Evolutionary conservation across 768 basidiomycete species (phyloP), one percentile per base, ranked within the genome.

Genomic region (Suillus spraguei): DNA sequence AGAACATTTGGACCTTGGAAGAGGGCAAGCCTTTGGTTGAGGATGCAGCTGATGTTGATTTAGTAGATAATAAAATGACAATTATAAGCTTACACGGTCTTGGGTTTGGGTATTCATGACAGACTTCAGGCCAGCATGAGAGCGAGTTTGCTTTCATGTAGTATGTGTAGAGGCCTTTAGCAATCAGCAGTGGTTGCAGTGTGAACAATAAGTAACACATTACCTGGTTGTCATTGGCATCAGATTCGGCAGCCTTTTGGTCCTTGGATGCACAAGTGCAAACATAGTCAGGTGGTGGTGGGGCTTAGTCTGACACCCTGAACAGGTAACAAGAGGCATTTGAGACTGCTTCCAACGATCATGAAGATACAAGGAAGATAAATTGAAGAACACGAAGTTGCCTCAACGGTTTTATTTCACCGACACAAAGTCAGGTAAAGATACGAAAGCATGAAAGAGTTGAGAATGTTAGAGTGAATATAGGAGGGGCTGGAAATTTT

Each of bases 361-460:
- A 53, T 10, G 20, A 33, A 53, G 52, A 53, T 53, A 53, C 10
- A 2, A 53, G 20, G 32, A 53, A 53, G 52, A 53, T 11, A 2
- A 53, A 32, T 53, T 33, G 52, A 53, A 53, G 32, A 53, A 53
- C 52, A 53, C 10, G 20, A 53, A 53, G 52, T 53, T 53, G 50
- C 10, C 47, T 33, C 52, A 33, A 53, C 52, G 20, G 52, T 53
- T 53, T 33, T 33, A 53, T 53, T 53, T 33, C 52, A 53, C 52
- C 17, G 32, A 53, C 52, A 49, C 47, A 6, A 49, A 49, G 47
- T 49, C 47, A 49, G 47, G 47, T 49, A 24, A 49, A 7, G 13
- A 49, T 49, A 24, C 22, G 46, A 47, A 47, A 47, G 11, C 4
- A 5, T 47, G 22, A 47, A 47, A 6, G 5, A 47, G 13, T 47